phyloP scores from a whole-genome alignment of 768 basidiomycete species.

The Scleroderma citrinum region DNA sequence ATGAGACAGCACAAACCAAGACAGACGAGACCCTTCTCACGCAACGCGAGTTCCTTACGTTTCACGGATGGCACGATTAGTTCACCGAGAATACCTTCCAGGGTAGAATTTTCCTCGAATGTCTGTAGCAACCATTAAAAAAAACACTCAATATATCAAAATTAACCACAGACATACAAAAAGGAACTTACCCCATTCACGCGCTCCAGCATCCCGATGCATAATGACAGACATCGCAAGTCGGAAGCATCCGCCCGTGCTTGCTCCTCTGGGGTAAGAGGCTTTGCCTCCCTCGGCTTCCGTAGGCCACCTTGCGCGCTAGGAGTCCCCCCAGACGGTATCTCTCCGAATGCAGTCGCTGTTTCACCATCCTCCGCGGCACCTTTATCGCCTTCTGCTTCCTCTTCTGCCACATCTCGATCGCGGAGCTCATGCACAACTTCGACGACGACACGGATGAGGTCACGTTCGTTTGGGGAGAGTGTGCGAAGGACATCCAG shows the following conservation, averaged over 20 bases:
- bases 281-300: slow-evolving; percentile 29
- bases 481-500: slow-evolving; percentile 78
- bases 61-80: slow-evolving; percentile 88
- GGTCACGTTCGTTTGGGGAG: slow-evolving; percentile 70
- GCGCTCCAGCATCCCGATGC: slow-evolving; percentile 79
- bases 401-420: slow-evolving; percentile 36
- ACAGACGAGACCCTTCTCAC: slow-evolving; percentile 61
- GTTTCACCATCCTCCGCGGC: slow-evolving; percentile 29
- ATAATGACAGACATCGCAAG: slow-evolving; percentile 66
- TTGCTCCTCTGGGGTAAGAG: slow-evolving; percentile 57
- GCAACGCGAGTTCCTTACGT: slow-evolving; percentile 69
- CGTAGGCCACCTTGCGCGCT: slow-evolving; percentile 10
- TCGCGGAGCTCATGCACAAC: slow-evolving; percentile 74
- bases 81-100: slow-evolving; percentile 67
- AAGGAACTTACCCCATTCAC: slow-evolving; percentile 65
- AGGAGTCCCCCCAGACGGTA: slow-evolving; percentile 15
- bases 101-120: slow-evolving; percentile 62
- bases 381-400: slow-evolving; percentile 31
- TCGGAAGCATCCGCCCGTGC: slow-evolving; percentile 58
- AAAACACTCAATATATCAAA: neutral
- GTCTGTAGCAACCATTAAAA: slow-evolving; percentile 27
- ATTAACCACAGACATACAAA: too few relatives aligned
- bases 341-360: slow-evolving; percentile 23
- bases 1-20: slow-evolving; percentile 74
- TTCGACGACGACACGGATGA: slow-evolving; percentile 86